Evolutionary conservation across 345 rosid genomes (phyloP), one percentile per base, ranked within the genome.

Genomic region (Reutealis trisperma): DNA sequence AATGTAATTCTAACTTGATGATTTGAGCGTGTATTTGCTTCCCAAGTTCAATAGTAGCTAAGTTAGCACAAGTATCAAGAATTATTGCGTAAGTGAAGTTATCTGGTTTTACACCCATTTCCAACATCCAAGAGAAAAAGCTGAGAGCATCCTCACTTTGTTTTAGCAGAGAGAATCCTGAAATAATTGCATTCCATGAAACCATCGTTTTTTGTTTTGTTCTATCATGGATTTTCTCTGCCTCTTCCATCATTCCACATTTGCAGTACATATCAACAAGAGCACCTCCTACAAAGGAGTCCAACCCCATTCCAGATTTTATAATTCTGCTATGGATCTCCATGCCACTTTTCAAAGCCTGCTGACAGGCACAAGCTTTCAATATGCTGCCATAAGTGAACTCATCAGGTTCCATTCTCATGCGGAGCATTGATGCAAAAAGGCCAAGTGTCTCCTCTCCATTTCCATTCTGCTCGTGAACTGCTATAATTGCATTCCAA

Each of bases 401-500:
- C 76, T 92, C 93, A 78, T 95, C 98, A 58, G 99, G 97, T 69
- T 93, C 91, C 76, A 91, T 75, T 21, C 87, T 68, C 27, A 87
- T 87, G 63, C 71, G 84, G 22, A 91, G 86, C 99, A 95, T 93
- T 4, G 87, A 88, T 73, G 84, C 83, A 73, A 92, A 93, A 81
- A 79, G 83, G 75, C 79, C 75, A 24, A 90, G 85, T 5, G 98
- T 92, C 66, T 86, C 88, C 71, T 25, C 82, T 81, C 85, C 89
- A 30, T 81, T 81, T 41, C 90, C 89, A 70, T 92, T 95, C 88
- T 92, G 98, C 77, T 88, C 96, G 77, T 89, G 85, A 34, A 96
- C 96, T 57, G 99, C 86, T 62, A 95, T 93, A 64, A 95, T 82
- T 47, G 98, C 93, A 81, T 95, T 95, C 99, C 99, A 95, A 63